These are phyloP conservation scores for Rhodamnia rubescens DNA, from an alignment of 345 rosid species.

Conservation along the genomic window DNA sequence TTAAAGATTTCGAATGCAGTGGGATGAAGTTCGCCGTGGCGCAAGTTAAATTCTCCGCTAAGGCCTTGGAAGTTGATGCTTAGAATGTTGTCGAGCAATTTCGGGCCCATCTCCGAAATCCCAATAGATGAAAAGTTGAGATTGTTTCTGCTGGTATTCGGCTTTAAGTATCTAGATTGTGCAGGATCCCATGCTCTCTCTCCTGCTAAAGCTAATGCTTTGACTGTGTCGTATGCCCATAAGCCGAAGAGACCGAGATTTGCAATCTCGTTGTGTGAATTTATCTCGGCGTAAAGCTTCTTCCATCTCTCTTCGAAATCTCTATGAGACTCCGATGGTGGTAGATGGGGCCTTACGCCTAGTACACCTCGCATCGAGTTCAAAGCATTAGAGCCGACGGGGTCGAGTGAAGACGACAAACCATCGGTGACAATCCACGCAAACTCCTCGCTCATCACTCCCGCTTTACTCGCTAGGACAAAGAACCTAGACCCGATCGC, in stretches of 20 bases:
- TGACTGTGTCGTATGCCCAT: constrained; percentile 3
- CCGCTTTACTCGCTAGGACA: constrained; percentile 4
- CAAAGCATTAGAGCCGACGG: no score
- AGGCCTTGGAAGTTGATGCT: neutral
- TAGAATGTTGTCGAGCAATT: neutral
- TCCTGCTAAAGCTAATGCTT: neutral
- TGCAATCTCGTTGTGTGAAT: neutral
- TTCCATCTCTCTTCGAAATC: neutral
- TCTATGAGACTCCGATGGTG: neutral
- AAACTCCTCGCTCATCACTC: constrained; percentile 22
- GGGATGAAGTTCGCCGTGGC: neutral
- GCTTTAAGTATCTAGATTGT: neutral
- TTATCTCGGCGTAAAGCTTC: neutral
- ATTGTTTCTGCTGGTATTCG: neutral
- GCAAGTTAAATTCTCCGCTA: neutral
- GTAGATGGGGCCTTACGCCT: neutral
- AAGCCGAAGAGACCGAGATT: neutral
- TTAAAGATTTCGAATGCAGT: constrained; percentile 5
- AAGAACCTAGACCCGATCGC: constrained; percentile 18
- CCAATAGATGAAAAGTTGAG: constrained; percentile 1
- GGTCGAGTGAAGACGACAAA: neutral
- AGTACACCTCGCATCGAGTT: constrained; percentile 3
- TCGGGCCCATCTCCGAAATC: constrained; percentile 1
- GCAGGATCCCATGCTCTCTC: neutral
- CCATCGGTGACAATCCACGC: constrained; percentile 28